Base-by-base conservation (phyloP, 225 moss, liverwort and hornwort genomes). In the Bryoerythrophyllum caledonicum region DNA sequence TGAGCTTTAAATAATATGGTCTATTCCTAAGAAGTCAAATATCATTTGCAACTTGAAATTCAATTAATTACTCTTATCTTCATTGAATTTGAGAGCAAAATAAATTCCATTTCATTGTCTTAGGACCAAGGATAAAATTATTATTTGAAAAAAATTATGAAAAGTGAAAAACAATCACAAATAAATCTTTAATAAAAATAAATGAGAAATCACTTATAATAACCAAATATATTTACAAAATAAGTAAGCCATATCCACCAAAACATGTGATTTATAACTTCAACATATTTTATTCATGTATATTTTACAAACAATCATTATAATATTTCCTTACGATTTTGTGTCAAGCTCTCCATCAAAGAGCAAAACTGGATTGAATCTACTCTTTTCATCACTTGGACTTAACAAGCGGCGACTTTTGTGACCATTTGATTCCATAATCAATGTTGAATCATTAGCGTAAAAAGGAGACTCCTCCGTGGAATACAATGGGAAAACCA, bases 401-500 rank as follows among this genome's bases (percentile, higher is more conserved):
- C 25, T 24, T 21, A 65, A 65, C 16, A 65, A 7, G 7, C 41
- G 43, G 25, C 14, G 43, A 43, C 43, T 8, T 25, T 43, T 4
- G 23, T 65, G 6, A 3, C 16, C 25, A 16, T 43, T 43, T 7
- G 6, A 8, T 25, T 2, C 64, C 41, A 64, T 40, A 64, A 23
- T 64, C 40, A 13, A 24, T 12, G 12, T 63, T 40, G 65, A 65
- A 44, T 65, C 8, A 16, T 65, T 65, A 15, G 13, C 7, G 16
- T 43, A 41, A 4, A 26, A 25, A 43, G 16, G 25, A 8, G 37
- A 0, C 37, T 44, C 14, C 3, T 43, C 65, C 25, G 16, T 65
- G 25, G 43, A 65, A 44, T 65, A 65, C 24, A 65, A 43, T 43
- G 65, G 43, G 8, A 65, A 65, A 43, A 43, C 65, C 15, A 65